Conservation (phyloP, 345 rosid species). For the Xanthoceras sorbifolium region DNA sequence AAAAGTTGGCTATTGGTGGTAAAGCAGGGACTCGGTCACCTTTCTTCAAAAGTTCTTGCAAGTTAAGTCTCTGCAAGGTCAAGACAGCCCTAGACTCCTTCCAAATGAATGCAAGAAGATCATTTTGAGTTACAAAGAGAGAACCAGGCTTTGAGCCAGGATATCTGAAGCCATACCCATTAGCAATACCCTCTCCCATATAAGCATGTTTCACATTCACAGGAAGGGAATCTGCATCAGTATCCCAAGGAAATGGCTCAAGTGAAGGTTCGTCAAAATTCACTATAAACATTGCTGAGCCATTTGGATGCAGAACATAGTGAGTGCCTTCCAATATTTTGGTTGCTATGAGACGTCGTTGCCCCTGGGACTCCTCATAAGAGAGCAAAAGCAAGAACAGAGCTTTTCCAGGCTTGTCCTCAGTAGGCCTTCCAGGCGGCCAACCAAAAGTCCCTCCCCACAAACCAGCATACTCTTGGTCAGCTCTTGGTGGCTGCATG, state of each 20-base stretch:
- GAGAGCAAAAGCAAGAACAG: constrained; percentile 76
- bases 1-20: constrained; percentile 65
- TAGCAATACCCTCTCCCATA: constrained; percentile 78
- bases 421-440: constrained; percentile 71
- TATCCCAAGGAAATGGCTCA: constrained; percentile 71
- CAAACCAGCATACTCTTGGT: constrained; percentile 73
- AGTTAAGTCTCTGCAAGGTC: constrained; percentile 72
- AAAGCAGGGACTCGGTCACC: constrained; percentile 68
- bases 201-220: constrained; percentile 52
- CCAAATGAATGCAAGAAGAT: constrained; percentile 81
- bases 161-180: constrained; percentile 91
- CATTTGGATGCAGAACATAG: constrained; percentile 86
- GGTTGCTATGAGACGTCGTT: constrained; percentile 63
- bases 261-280: constrained; percentile 67
- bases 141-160: constrained; percentile 89
- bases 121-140: constrained; percentile 61
- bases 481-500: constrained; percentile 40
- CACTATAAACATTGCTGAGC: constrained; percentile 81
- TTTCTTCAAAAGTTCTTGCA: constrained; percentile 72
- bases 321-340: constrained; percentile 90
- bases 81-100: constrained; percentile 70
- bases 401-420: constrained; percentile 80
- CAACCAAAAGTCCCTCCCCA: constrained; percentile 94
- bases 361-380: constrained; percentile 61
- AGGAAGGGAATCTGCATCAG: constrained; percentile 54